Conservation (phyloP, 2,329 filamentous ascomycete species). For the Colletotrichum sojae region DNA sequence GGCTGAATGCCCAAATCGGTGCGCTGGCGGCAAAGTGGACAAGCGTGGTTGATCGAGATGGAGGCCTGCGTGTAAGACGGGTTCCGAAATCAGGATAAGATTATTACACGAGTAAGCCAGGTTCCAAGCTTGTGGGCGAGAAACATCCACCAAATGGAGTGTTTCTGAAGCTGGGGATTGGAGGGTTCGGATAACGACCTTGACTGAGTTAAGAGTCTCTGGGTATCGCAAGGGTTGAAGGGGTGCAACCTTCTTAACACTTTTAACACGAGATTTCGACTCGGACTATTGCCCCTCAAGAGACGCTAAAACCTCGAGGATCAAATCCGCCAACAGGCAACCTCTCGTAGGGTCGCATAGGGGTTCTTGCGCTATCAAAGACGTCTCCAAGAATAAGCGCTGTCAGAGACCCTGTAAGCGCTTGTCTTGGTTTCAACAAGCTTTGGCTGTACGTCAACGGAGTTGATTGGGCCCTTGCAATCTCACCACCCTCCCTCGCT, state of each 20-base stretch:
- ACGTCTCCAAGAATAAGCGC: too few species aligned
- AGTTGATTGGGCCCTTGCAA: conserved; percentile 1
- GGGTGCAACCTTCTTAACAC: too few species aligned
- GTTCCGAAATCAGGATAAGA: not conserved
- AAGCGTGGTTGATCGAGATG: conserved; percentile 7
- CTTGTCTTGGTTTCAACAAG: conserved; percentile 16
- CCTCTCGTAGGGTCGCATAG: not conserved
- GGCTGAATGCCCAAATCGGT: not conserved
- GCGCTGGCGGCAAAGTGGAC: not conserved
- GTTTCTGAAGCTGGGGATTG: too few species aligned
- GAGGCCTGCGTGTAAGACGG: not conserved
- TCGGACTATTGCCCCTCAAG: not conserved
- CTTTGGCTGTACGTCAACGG: not conserved
- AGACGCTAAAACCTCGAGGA: not conserved
- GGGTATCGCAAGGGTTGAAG: too few species aligned
- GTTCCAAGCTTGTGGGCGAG: too few species aligned
- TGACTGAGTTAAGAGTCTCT: too few species aligned
- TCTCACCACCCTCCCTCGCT: conserved; percentile 7
- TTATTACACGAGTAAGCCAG: not conserved
- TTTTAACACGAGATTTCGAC: not conserved
- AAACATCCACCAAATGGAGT: too few species aligned
- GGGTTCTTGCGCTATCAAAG: not conserved
- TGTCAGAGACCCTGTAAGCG: not conserved
- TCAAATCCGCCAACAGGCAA: not conserved
- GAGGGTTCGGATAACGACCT: too few species aligned